Percentiles rank a stretch among this genome's conserved stretches.
Evolutionary conservation across 192 early-diverging fungal genomes (phyloP).

Genomic region (Podila clonocystis): DNA sequence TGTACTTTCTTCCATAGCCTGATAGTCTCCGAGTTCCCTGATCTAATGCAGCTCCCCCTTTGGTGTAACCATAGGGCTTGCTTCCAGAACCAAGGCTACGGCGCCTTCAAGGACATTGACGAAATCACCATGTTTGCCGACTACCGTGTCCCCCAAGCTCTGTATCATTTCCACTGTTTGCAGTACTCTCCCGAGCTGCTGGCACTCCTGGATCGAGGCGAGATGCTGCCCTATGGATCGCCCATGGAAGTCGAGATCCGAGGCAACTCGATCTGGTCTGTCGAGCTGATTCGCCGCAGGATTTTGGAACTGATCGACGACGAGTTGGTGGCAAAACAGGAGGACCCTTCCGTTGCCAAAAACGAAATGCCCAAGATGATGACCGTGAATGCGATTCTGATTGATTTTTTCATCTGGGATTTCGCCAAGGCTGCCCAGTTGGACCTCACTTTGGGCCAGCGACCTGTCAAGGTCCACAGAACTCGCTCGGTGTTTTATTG

Average conservation of each 20-base stretch:
- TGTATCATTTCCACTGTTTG: constrained; percentile 75
- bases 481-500: constrained; percentile 45
- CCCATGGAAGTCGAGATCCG: constrained; percentile 83
- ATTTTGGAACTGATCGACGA: constrained; percentile 51
- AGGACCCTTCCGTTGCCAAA: constrained; percentile 1
- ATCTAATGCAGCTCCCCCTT: background rate
- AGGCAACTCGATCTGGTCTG: constrained; percentile 77
- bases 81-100: constrained; percentile 73
- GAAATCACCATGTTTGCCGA: constrained; percentile 92
- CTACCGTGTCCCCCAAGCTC: constrained; percentile 81
- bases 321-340: constrained; percentile 34
- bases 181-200: constrained; percentile 71
- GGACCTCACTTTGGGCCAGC: constrained; percentile 54
- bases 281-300: constrained; percentile 66
- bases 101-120: constrained; percentile 79
- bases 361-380: constrained; percentile 14
- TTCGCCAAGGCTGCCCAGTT: constrained; percentile 75
- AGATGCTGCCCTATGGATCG: constrained; percentile 66
- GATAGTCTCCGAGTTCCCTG: no score
- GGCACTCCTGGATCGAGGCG: constrained; percentile 49
- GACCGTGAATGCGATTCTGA: constrained; percentile 77
- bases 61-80: constrained; percentile 65
- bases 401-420: constrained; percentile 94
- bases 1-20: no score
- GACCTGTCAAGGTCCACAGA: constrained; percentile 47